Conservation (phyloP, 441 rosid genomes). For the Pelargonium australe region DNA sequence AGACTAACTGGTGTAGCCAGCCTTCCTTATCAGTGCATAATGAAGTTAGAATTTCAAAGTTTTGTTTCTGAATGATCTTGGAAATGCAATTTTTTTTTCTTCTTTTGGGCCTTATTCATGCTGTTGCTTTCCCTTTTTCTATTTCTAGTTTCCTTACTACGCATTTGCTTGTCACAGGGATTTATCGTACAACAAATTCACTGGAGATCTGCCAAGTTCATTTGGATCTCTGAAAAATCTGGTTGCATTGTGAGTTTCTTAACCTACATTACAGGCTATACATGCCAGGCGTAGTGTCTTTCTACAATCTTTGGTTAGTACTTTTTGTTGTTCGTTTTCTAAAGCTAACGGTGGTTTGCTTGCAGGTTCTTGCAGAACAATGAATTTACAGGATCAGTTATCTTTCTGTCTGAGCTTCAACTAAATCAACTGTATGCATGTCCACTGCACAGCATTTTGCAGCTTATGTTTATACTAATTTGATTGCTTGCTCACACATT, state of each 20-base stretch:
- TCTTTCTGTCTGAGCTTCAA: constrained; percentile 70
- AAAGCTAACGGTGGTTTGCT: constrained; percentile 9
- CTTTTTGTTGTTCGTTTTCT: background rate
- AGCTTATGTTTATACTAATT: constrained; percentile 10
- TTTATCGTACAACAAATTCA: constrained; percentile 69
- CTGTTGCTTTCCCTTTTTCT: no score
- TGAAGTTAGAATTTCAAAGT: no score
- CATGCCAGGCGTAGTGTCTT: background rate
- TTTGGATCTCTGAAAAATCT: constrained; percentile 67
- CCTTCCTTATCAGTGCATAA: no score
- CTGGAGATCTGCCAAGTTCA: constrained; percentile 87
- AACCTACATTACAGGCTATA: background rate
- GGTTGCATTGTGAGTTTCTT: constrained; percentile 58
- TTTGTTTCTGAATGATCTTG: no score
- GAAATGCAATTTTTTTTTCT: no score
- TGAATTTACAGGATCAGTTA: constrained; percentile 84
- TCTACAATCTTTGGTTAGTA: constrained; percentile 12
- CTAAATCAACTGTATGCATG: constrained; percentile 63
- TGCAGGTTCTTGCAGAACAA: constrained; percentile 82
- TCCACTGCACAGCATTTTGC: constrained; percentile 10
- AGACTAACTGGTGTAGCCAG: no score
- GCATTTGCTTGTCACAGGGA: constrained; percentile 48
- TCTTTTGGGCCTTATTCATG: no score
- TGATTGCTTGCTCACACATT: constrained; percentile 23
- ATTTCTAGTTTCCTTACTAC: no score